Conservation (phyloP, 23 red algal genomes). For the Gracilaria gracilis region DNA sequence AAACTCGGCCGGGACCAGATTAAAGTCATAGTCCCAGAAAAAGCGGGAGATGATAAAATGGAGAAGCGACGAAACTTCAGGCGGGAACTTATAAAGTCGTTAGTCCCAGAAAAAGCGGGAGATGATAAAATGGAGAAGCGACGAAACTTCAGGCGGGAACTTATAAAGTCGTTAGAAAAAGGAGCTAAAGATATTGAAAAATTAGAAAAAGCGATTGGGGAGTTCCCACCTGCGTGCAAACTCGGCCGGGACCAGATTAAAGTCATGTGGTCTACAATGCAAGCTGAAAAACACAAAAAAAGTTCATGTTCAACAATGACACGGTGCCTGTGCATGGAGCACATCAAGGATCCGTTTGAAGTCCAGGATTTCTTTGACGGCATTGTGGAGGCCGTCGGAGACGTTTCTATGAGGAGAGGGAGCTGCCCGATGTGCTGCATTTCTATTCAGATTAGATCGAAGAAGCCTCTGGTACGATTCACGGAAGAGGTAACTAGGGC, state of each 20-base stretch:
- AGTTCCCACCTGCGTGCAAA: too few relatives aligned
- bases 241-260: not conserved
- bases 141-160: too few relatives aligned
- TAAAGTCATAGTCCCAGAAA: too few relatives aligned
- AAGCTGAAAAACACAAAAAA: not conserved
- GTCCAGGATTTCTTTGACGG: not conserved
- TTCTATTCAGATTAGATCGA: not conserved
- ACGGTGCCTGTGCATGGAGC: not conserved
- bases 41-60: too few relatives aligned
- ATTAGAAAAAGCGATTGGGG: too few relatives aligned
- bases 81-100: too few relatives aligned
- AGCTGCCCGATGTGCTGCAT: not conserved
- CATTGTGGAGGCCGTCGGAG: not conserved
- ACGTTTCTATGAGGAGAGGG: not conserved
- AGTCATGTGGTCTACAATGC: not conserved
- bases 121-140: too few relatives aligned
- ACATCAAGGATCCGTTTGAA: not conserved
- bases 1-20: not conserved
- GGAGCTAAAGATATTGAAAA: too few relatives aligned
- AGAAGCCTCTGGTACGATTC: not conserved
- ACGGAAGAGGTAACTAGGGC: not conserved
- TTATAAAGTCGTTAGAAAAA: too few relatives aligned
- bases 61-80: too few relatives aligned
- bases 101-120: too few relatives aligned
- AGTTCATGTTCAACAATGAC: not conserved